Evolutionary conservation across 495 filamentous ascomycete genomes (phyloP), one percentile per base, ranked within the genome.

Genomic region (Jackrogersella minutella): DNA sequence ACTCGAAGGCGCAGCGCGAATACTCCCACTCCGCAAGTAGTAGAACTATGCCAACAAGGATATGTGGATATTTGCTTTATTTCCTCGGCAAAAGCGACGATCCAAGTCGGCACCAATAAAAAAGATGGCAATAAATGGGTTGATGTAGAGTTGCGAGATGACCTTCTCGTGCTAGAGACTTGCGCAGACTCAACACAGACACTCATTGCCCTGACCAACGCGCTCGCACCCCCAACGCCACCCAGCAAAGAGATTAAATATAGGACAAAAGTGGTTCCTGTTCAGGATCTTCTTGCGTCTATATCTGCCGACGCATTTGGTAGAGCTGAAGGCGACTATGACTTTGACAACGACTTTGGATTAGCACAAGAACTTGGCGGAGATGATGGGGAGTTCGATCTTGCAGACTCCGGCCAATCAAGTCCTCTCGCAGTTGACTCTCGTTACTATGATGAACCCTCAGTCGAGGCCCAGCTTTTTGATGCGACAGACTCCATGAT

Each of bases 141-240:
- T 8, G 92, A 95, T 68, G 84, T 97, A 2, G 91, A 97, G 62
- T 67, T 97, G 7, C 85, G 84, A 39, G 91, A 96, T 72, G 90
- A 95, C 71, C 81, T 99, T 1, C 81, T 98, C 24, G 87, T 99
- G 19, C 80, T 99, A 13, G 96, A 99, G 73, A 91, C 93, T 3
- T 98, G 96, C 72, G 95, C 96, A 13, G 96, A 99, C 76, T 98
- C 96, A 8, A 98, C 95, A 0, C 93, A 97, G 70, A 98, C 96
- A 0, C 84, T 99, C 2, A 88, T 96, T 50, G 86, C 83, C 13
- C 85, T 95, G 58, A 73, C 95, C 37, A 92, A 91, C 70, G 93
- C 89, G 0, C 83, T 99, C 3, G 87, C 86, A 9, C 95, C 93
- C 19, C 95, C 96, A 2, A 85, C 85, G 5, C 88, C 92, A 0